phyloP scores from a whole-genome alignment of 2,329 filamentous ascomycete genomes.

The Neopestalotiopsis sp. region DNA sequence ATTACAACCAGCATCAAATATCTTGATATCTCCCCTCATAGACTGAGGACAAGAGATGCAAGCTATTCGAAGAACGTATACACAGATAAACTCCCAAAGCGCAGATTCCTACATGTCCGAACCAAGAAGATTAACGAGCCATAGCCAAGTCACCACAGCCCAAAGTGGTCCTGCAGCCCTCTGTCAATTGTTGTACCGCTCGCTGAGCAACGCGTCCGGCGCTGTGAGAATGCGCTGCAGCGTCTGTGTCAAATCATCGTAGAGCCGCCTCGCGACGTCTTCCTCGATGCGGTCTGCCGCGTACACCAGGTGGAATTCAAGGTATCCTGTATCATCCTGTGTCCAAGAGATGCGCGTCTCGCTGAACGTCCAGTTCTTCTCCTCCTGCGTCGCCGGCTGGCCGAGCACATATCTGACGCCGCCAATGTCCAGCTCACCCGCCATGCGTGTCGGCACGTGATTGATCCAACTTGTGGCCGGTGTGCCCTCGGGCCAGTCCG shows the following conservation, averaged over 20 bases:
- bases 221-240: slow-evolving; percentile 8
- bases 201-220: not conserved
- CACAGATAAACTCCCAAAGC: no score
- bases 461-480: slow-evolving; percentile 13
- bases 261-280: not conserved
- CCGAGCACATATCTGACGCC: not conserved
- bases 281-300: not conserved
- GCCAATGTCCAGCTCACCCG: not conserved
- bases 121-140: no score
- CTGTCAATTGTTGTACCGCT: no score
- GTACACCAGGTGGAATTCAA: slow-evolving; percentile 15
- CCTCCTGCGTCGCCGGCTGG: slow-evolving; percentile 9
- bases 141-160: no score
- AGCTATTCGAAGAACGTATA: no score
- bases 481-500: slow-evolving; percentile 12
- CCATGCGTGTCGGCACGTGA: slow-evolving; percentile 16
- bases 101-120: no score
- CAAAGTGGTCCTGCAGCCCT: no score
- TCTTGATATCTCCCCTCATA: no score
- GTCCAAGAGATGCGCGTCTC: slow-evolving; percentile 9
- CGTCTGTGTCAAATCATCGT: slow-evolving; percentile 7
- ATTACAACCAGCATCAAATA: no score
- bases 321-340: not conserved
- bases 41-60: no score
- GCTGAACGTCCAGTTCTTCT: slow-evolving; percentile 17